Base-by-base conservation (phyloP, 2,329 filamentous ascomycete species). In the Claviceps pazoutovae region DNA sequence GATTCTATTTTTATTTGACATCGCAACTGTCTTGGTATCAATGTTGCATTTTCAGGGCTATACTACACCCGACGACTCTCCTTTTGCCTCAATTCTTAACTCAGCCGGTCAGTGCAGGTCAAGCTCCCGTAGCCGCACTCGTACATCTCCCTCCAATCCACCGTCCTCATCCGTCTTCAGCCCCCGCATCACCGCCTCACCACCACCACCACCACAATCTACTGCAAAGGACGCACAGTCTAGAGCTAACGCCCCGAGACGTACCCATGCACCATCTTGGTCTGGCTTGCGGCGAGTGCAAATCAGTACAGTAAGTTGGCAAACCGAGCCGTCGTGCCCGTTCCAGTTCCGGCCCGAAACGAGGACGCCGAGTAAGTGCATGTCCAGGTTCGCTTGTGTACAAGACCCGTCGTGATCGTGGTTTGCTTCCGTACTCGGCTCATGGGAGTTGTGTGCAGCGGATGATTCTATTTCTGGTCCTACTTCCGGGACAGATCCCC, bases 331-430 rank as follows among this genome's bases (percentile, higher is more conserved):
- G 2, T 49, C 58, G 2, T 30, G 26, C 26, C 48, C 38, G 38
- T 59, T 62, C 63, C 62, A 65, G 48, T 62, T 60, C 2, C 63
- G 62, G 2, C 64, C 64, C 2, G 62, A 62, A 17, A 66, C 50
- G 26, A 66, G 59, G 36, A 64, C 56, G 8, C 58, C 61, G 19
- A 53, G 21, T 34, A 48, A 16, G 14, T 21, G 39, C 14, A 45
- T 23, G 5, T 45, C 46, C n/a, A 7, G 17, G 14, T 26, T 8
- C 4, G 7, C 21, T 17, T 6, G 43, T 30, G 4, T 45, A 30
- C 26, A 30, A 9, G 26, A 8, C 26, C 8, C 19, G 16, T 45
- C 23, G 16, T 8, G 9, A 19, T 16, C 19, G 2, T 13, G 9
- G 2, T 39, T 11, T 41, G 16, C 21, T 9, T 30, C 26, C 9